A percentile compares a stretch with the other conserved stretches of the same genome.
These are phyloP conservation scores for Helichrysum umbraculigerum DNA, from an alignment of 129 eudicot genomes.

Conservation along the genomic window DNA sequence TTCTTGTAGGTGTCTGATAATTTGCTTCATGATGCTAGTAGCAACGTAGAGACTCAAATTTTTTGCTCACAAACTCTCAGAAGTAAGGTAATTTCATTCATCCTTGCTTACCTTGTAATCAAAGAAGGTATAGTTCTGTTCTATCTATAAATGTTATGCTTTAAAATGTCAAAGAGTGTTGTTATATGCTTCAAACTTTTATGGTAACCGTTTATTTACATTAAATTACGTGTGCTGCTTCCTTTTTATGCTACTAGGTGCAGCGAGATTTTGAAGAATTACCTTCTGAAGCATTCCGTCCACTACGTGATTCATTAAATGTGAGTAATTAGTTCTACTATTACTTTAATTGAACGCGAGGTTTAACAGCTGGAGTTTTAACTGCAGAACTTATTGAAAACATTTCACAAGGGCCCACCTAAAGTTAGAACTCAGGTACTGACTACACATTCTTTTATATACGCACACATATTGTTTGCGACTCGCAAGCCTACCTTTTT, in stretches of 20 bases:
- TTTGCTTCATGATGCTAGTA: constrained; percentile 86
- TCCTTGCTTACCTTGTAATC: neutral
- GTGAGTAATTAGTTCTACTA: constrained; percentile 40
- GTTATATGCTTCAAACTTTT: constrained; percentile 4
- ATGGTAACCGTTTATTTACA: constrained; percentile 19
- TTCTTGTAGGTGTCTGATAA: constrained; percentile 84
- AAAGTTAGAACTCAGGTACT: constrained; percentile 99
- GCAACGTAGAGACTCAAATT: constrained; percentile 83
- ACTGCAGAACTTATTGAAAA: constrained; percentile 80
- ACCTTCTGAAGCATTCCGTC: constrained; percentile 96
- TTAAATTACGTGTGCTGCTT: constrained; percentile 7
- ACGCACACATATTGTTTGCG: neutral
- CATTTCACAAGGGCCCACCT: constrained; percentile 93
- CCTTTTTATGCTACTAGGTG: constrained; percentile 49
- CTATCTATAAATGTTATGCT: neutral
- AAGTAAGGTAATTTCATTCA: constrained; percentile 70
- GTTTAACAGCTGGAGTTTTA: constrained; percentile 22
- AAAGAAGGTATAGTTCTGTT: constrained; percentile 9
- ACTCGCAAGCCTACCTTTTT: neutral
- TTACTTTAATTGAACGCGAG: constrained; percentile 14
- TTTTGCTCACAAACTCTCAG: constrained; percentile 97
- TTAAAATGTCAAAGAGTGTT: neutral
- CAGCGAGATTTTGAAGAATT: constrained; percentile 98
- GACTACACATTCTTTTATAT: neutral
- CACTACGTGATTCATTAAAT: constrained; percentile 86